phyloP scores from a whole-genome alignment of 306 rosid species.

The Pachyrhizus erosus region DNA sequence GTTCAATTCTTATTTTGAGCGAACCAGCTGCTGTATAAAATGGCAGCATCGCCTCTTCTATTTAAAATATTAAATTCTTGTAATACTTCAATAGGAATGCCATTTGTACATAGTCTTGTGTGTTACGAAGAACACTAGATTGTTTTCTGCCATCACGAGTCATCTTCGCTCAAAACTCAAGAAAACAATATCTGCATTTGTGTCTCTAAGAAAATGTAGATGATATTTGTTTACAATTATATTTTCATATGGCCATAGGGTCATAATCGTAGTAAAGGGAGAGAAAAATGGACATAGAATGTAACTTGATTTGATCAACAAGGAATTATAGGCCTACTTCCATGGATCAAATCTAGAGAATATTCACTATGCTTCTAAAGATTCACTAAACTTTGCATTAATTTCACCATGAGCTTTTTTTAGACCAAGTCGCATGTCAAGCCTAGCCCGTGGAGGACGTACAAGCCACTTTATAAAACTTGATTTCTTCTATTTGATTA shows the following conservation, averaged over 20 bases:
- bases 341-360: neutral
- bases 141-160: neutral
- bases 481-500: neutral
- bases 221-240: conserved; percentile 1
- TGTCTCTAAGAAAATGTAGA: neutral
- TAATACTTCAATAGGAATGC: conserved; percentile 2
- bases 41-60: neutral
- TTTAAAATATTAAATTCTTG: conserved; percentile 17
- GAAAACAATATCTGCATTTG: neutral
- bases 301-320: neutral
- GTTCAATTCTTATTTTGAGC: neutral
- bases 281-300: neutral
- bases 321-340: neutral
- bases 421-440: neutral
- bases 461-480: neutral
- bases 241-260: neutral
- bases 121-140: conserved; percentile 1
- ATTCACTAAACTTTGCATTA: neutral
- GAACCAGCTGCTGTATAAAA: neutral
- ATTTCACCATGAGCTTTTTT: no score
- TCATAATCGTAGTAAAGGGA: neutral
- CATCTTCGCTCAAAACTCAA: neutral
- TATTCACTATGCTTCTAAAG: neutral
- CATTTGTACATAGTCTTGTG: neutral
- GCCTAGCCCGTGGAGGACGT: neutral